phyloP scores from a whole-genome alignment of 176 grass and related monocot species.

The Pharus latifolius region DNA sequence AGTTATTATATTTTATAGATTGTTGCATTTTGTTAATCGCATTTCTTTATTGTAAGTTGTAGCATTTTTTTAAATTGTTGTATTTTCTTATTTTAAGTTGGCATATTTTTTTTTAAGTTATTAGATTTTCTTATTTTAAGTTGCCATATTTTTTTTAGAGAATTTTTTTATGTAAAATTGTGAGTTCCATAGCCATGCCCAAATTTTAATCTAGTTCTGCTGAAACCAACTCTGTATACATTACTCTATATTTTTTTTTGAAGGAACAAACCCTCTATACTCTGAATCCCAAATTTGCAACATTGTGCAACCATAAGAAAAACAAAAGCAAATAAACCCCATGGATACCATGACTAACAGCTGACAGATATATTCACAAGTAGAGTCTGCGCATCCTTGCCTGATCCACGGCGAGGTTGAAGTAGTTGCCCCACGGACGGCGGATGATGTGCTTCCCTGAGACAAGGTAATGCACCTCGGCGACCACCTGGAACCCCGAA shows the following conservation, averaged over 20 bases:
- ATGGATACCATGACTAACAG: neutral
- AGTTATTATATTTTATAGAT: no score
- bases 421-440: constrained; percentile 27
- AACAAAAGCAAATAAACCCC: neutral
- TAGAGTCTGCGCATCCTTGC: constrained; percentile 23
- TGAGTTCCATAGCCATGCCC: no score
- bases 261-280: no score
- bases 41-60: no score
- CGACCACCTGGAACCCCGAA: constrained; percentile 54
- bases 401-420: constrained; percentile 78
- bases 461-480: constrained; percentile 33
- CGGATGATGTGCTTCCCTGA: constrained; percentile 26
- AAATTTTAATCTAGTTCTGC: neutral
- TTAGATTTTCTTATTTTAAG: no score
- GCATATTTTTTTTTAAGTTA: no score
- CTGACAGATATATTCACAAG: neutral
- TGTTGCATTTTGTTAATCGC: no score
- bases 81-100: no score
- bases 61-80: no score
- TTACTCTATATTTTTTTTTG: no score
- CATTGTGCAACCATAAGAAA: neutral
- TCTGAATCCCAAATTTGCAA: neutral
- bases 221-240: neutral
- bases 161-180: no score
- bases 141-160: no score